These are phyloP conservation scores for Suhomyces wounanorum DNA, from an alignment of 1,139 yeast species.

Conservation along the genomic window DNA sequence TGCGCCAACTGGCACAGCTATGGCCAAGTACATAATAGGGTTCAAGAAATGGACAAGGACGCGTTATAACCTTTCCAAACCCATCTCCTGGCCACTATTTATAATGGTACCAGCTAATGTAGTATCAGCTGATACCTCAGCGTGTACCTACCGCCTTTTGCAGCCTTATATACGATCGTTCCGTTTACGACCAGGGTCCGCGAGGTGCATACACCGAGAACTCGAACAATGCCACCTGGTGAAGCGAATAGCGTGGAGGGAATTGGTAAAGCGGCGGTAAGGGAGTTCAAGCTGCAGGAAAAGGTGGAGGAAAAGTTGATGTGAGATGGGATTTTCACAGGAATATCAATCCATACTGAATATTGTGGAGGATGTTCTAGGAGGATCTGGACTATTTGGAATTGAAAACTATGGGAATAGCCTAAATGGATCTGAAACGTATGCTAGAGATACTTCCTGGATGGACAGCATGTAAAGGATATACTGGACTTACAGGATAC, in stretches of 20 bases:
- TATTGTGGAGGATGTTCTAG: too few species aligned
- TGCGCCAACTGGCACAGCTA: slow-evolving; percentile 27
- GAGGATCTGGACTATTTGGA: too few species aligned
- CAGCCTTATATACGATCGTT: slow-evolving; percentile 12
- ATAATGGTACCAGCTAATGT: not conserved
- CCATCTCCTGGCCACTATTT: slow-evolving; percentile 2
- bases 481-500: too few species aligned
- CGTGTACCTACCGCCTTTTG: slow-evolving; percentile 8
- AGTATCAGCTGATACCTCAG: slow-evolving; percentile 10
- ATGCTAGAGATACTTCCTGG: too few species aligned
- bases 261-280: too few species aligned
- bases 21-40: slow-evolving; percentile 1
- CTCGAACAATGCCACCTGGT: not conserved
- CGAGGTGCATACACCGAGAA: not conserved
- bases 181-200: slow-evolving; percentile 3
- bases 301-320: too few species aligned
- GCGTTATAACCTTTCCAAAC: not conserved
- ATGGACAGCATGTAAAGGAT: too few species aligned
- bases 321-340: too few species aligned
- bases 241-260: not conserved
- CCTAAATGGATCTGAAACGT: too few species aligned
- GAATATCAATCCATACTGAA: too few species aligned
- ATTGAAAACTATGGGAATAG: too few species aligned
- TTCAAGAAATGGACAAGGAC: not conserved
- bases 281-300: too few species aligned